These are phyloP conservation scores for Neofusicoccum kwambonambiense DNA, from an alignment of 2,329 filamentous ascomycete genomes.

Conservation along the genomic window DNA sequence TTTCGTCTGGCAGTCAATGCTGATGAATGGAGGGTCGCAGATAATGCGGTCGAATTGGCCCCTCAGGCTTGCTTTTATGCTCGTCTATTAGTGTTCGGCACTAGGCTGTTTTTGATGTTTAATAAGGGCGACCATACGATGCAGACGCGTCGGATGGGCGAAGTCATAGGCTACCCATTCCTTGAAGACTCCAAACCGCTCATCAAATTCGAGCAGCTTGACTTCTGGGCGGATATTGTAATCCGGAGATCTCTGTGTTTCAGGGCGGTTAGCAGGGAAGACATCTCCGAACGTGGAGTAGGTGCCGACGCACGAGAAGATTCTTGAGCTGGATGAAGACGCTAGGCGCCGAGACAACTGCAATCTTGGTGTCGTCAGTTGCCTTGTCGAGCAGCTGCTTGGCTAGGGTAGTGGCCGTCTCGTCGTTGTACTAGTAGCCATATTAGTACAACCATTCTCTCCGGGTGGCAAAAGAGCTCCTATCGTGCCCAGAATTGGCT, in stretches of 20 bases:
- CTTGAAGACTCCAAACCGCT: constrained; percentile 69
- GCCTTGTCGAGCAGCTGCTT: constrained; percentile 63
- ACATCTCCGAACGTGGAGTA: no score
- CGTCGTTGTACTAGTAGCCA: constrained; percentile 63
- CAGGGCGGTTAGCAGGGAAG: neutral
- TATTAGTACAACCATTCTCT: neutral
- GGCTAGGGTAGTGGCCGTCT: constrained; percentile 65
- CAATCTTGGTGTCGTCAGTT: constrained; percentile 59
- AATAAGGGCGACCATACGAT: constrained; percentile 41
- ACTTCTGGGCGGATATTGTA: constrained; percentile 52
- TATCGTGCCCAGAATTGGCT: constrained; percentile 74
- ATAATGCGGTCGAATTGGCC: constrained; percentile 67
- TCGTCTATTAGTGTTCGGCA: neutral
- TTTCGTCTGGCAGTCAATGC: constrained; percentile 78
- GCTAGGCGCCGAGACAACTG: constrained; percentile 71
- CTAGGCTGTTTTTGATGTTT: neutral
- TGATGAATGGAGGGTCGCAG: constrained; percentile 76
- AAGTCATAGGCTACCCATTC: constrained; percentile 78
- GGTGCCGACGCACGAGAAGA: constrained; percentile 52
- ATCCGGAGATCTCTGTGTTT: constrained; percentile 20
- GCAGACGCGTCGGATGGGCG: constrained; percentile 64
- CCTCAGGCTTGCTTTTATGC: constrained; percentile 54
- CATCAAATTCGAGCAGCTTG: constrained; percentile 70
- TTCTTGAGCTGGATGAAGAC: constrained; percentile 77
- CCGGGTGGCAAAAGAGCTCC: constrained; percentile 11